Base-by-base conservation (phyloP, 2,329 filamentous ascomycete species). In the Fusarium sambucinum region DNA sequence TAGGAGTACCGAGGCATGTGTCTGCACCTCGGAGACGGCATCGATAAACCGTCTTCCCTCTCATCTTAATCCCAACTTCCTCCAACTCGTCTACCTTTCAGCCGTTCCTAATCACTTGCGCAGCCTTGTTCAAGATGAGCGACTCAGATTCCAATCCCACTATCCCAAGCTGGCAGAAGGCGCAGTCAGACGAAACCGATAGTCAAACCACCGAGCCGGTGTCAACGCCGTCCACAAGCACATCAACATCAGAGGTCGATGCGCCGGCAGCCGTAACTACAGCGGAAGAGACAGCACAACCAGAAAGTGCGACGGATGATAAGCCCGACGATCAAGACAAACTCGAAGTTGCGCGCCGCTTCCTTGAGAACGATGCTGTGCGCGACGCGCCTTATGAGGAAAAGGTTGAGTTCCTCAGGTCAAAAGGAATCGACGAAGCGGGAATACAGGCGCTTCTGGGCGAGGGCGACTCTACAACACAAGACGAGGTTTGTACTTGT, bases 291-390 rank as follows among this genome's bases (percentile, higher is more conserved):
- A 33, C 44, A 16, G 19, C 52, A 11, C 59, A 63, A 54, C 14
- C 50, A 12, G 48, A 25, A 21, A 38, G 30, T 33, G 44, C 21
- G 16, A 5, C 42, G 6, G 33, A 55, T 4, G 46, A 19, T 8
- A 70, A 78, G 14, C 7, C 46, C 6, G 33, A 57, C 4, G 50
- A 23, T 8, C 70, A 78, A 40, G 73, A 77, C 48, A 71, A 74
- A 33, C 72, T 82, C 35, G 88, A 93, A 17, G 88, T 93, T 75
- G 93, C 94, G 29, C 85, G 86, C 42, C 87, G 84, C 54, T 97
- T 97, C 75, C 85, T 97, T 6, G 83, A 92, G 51, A 90, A 96
- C 63, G 88, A 92, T 10, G 83, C 85, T 21, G 92, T 97, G 59
- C 88, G 86, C 60, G 82, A 90, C 77, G 88, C 90, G 33, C 84